Conservation (phyloP, 2,329 filamentous ascomycete species). For the Nemania sp. region DNA sequence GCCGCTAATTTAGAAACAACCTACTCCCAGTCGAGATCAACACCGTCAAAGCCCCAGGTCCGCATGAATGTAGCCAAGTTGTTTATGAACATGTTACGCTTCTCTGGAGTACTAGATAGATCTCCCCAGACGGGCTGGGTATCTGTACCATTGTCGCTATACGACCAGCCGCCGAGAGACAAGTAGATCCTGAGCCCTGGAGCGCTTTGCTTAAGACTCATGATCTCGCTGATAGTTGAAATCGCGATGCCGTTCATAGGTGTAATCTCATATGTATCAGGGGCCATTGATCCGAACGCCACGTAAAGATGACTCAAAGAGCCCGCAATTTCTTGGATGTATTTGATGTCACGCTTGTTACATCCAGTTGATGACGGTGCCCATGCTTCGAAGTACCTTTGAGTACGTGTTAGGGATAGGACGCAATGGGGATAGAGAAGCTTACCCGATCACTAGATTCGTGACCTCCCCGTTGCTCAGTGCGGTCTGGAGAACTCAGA, state of each 20-base stretch:
- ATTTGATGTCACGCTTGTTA: conserved; percentile 20
- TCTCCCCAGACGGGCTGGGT: conserved; percentile 27
- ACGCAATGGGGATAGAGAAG: not conserved
- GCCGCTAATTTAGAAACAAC: not conserved
- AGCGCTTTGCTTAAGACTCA: conserved; percentile 49
- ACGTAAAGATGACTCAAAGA: conserved; percentile 30
- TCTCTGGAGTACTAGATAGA: conserved; percentile 5
- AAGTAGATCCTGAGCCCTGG: conserved; percentile 25
- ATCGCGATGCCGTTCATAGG: conserved; percentile 27
- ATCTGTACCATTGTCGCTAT: conserved; percentile 22
- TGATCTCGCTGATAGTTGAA: conserved; percentile 24
- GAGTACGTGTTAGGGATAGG: conserved; percentile 2
- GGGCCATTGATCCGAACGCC: conserved; percentile 26
- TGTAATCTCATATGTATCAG: conserved; percentile 29
- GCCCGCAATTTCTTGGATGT: conserved; percentile 23
- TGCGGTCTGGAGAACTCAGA: no score
- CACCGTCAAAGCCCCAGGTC: not conserved
- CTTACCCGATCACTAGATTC: no score
- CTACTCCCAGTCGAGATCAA: not conserved
- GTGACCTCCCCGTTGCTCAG: no score
- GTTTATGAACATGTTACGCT: conserved; percentile 20
- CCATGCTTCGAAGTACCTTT: conserved; percentile 26
- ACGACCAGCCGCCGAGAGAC: conserved; percentile 29
- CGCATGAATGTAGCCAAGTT: conserved; percentile 27
- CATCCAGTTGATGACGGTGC: conserved; percentile 12